These are phyloP conservation scores for Scenedesmus sp. DNA, from an alignment of 163 green algal genomes.

Conservation along the genomic window DNA sequence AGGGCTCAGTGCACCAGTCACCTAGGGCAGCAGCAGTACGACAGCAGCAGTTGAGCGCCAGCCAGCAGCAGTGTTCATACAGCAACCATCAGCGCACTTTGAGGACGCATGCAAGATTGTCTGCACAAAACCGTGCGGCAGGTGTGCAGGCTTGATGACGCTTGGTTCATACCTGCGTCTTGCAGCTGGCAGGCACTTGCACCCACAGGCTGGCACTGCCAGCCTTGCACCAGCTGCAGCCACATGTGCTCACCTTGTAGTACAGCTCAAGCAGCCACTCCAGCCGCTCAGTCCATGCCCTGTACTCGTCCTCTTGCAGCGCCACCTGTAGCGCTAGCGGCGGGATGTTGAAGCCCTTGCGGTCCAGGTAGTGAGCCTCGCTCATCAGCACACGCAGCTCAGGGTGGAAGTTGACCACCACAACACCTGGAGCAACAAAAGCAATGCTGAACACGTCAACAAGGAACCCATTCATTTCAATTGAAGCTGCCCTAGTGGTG, in stretches of 20 bases:
- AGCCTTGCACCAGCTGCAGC: background rate
- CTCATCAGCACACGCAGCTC: slow-evolving; percentile 84
- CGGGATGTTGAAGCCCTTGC: slow-evolving; percentile 90
- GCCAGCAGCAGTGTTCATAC: background rate
- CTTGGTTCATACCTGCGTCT: too few species aligned
- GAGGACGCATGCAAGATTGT: background rate
- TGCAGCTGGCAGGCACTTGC: background rate
- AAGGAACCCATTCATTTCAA: too few species aligned
- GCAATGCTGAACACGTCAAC: too few species aligned
- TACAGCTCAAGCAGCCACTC: slow-evolving; percentile 82
- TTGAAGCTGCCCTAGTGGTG: too few species aligned
- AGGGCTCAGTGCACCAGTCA: slow-evolving; percentile 67
- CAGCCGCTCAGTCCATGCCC: slow-evolving; percentile 78
- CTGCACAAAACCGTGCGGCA: too few species aligned
- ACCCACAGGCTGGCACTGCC: background rate
- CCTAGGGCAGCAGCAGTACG: slow-evolving; percentile 54
- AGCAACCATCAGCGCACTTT: background rate
- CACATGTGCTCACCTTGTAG: slow-evolving; percentile 65
- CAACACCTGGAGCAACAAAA: too few species aligned
- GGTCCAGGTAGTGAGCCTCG: slow-evolving; percentile 91
- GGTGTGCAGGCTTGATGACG: too few species aligned
- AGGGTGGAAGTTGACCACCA: slow-evolving; percentile 88
- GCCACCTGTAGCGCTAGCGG: slow-evolving; percentile 76
- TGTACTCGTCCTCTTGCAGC: slow-evolving; percentile 89
- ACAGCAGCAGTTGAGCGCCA: background rate